Conservation (phyloP, 805 yeast genomes). For the Saturnispora saitoi region DNA sequence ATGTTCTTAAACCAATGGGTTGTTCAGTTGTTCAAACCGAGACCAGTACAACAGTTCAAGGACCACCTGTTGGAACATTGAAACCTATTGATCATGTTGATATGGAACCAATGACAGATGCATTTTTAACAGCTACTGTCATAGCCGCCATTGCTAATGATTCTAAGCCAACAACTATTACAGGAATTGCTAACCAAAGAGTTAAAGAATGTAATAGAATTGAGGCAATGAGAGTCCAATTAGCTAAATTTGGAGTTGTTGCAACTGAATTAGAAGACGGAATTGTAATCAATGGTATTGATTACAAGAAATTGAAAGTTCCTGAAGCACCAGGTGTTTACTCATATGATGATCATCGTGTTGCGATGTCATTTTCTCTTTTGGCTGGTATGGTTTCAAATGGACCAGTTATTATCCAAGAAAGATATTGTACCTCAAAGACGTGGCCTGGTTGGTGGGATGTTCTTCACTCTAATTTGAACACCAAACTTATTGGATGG, state of each 20-base stretch:
- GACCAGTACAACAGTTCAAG: conserved; percentile 84
- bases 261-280: conserved; percentile 90
- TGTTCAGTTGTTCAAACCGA: conserved; percentile 78
- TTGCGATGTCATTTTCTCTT: conserved; percentile 93
- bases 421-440: conserved; percentile 88
- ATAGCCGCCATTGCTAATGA: conserved; percentile 81
- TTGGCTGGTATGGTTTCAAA: conserved; percentile 56
- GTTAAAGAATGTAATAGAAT: conserved; percentile 97
- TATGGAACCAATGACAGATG: conserved; percentile 99
- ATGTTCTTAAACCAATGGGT: conserved; percentile 92
- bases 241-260: conserved; percentile 82
- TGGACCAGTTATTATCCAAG: conserved; percentile 63
- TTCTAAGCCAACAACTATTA: conserved; percentile 61
- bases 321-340: conserved; percentile 58
- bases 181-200: conserved; percentile 96
- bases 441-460: conserved; percentile 99
- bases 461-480: conserved; percentile 59
- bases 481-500: conserved; percentile 60
- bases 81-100: conserved; percentile 70
- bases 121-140: conserved; percentile 92
- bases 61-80: conserved; percentile 66
- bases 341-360: conserved; percentile 93
- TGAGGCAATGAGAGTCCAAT: conserved; percentile 83
- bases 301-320: conserved; percentile 38
- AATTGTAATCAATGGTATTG: conserved; percentile 71